Conservation (phyloP, 371 early-diverging fungal genomes). For the Lichtheimia ornata region DNA sequence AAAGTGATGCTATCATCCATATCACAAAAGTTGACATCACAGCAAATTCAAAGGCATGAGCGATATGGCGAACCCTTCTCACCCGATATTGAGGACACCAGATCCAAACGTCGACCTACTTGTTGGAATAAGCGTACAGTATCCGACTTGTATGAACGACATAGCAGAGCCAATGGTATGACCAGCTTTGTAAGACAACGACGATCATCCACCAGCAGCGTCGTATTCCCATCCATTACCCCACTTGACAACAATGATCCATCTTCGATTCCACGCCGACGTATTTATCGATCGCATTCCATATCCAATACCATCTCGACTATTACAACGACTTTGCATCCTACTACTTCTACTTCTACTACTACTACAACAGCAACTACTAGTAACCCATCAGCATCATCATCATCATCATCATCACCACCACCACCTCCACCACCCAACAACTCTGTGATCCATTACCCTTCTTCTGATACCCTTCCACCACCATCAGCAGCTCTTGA, state of each 20-base stretch:
- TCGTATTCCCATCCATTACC: constrained; percentile 4
- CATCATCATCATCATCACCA: constrained; percentile 5
- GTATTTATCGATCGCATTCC: constrained; percentile 31
- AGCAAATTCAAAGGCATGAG: constrained; percentile 38
- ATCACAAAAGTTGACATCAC: constrained; percentile 50
- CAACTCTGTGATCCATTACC: neutral
- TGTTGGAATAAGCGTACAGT: constrained; percentile 1
- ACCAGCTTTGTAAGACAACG: constrained; percentile 8
- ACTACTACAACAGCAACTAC: constrained; percentile 6
- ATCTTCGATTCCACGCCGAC: neutral
- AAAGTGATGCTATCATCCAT: constrained; percentile 54
- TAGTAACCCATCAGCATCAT: neutral
- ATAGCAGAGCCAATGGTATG: neutral
- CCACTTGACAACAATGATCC: constrained; percentile 1
- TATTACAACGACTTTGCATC: constrained; percentile 30
- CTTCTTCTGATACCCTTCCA: neutral
- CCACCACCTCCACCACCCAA: neutral
- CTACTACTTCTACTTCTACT: constrained; percentile 1
- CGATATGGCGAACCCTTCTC: constrained; percentile 6
- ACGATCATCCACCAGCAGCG: constrained; percentile 12
- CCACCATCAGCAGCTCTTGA: constrained; percentile 17
- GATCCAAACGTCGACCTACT: neutral
- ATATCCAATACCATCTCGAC: constrained; percentile 33
- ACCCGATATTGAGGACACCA: no score
- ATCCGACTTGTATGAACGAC: neutral